Percentiles rank a stretch among this genome's conserved stretches.
Conservation (phyloP, 169 alveolate species). For the Besnoitia besnoiti region DNA sequence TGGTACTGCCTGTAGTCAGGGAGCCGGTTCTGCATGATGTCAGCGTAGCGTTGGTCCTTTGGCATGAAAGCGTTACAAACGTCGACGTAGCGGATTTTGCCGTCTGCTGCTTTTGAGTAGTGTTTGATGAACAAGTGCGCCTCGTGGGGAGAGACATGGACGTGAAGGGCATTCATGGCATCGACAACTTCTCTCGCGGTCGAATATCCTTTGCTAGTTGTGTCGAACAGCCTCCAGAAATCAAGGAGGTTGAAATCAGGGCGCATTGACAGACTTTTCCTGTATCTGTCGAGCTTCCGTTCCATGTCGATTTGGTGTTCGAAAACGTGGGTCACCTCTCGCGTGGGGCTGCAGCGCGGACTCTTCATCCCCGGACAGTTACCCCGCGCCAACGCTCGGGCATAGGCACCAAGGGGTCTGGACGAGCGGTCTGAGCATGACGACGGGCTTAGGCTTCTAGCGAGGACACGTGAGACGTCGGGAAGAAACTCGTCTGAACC, state of each 20-base stretch:
- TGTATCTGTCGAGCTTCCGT: slow-evolving; percentile 47
- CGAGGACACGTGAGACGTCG: slow-evolving; percentile 35
- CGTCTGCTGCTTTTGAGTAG: slow-evolving; percentile 51
- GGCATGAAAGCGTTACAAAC: slow-evolving; percentile 66
- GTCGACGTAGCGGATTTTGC: slow-evolving; percentile 67
- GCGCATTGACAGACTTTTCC: slow-evolving; percentile 65
- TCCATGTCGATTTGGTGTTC: slow-evolving; percentile 63
- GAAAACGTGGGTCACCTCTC: slow-evolving; percentile 41
- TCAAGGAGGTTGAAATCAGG: slow-evolving; percentile 65
- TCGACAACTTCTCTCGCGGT: slow-evolving; percentile 60
- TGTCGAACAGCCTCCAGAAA: slow-evolving; percentile 68
- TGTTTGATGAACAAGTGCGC: slow-evolving; percentile 59
- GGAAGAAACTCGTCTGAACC: background rate
- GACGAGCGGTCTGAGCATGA: background rate
- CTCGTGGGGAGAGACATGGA: slow-evolving; percentile 52
- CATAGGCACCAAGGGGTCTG: background rate
- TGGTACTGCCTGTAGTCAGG: slow-evolving; percentile 63
- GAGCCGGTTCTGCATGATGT: slow-evolving; percentile 67
- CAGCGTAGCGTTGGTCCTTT: slow-evolving; percentile 62
- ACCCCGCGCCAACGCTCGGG: slow-evolving; percentile 12
- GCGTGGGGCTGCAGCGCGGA: slow-evolving; percentile 2
- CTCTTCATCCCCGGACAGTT: background rate
- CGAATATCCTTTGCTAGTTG: slow-evolving; percentile 65
- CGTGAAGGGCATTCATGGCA: slow-evolving; percentile 58
- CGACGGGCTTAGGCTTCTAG: slow-evolving; percentile 35